Conservation (phyloP, 225 moss, liverwort and hornwort genomes). For the Straminergon stramineum region DNA sequence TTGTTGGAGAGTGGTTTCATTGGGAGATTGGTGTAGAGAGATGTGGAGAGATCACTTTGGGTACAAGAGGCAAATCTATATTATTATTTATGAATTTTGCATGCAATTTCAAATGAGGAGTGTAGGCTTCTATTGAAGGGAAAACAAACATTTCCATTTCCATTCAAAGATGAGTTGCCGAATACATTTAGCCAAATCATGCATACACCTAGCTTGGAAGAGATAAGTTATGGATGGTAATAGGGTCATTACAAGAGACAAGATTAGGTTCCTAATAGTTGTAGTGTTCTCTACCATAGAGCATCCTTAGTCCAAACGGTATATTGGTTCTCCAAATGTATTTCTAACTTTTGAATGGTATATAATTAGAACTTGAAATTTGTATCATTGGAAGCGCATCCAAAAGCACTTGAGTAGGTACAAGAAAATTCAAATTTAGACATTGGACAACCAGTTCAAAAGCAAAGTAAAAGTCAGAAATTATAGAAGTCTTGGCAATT, state of each 20-base stretch:
- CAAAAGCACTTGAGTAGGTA: background rate
- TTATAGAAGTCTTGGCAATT: no score
- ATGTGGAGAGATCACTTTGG: background rate
- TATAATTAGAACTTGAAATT: no score
- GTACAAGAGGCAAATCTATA: background rate
- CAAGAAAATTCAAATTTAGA: no score
- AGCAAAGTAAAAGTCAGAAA: no score
- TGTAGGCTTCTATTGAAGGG: background rate
- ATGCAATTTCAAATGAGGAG: background rate
- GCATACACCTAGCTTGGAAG: background rate
- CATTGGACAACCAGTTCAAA: no score
- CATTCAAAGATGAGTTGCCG: background rate
- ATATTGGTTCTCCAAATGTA: background rate
- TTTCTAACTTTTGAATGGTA: background rate
- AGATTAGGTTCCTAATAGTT: background rate
- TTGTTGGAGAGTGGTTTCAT: background rate
- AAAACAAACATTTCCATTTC: background rate
- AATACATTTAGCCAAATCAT: background rate
- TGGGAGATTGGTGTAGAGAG: background rate
- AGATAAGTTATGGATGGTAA: background rate
- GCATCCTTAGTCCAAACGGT: background rate
- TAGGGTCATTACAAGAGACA: background rate
- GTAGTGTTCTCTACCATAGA: background rate
- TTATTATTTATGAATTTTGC: background rate
- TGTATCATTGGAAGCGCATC: background rate